Percentiles rank a stretch among this genome's conserved stretches.
phyloP scores from a whole-genome alignment of 1,284 basidiomycete genomes.

The Erythrobasidium hasegawianum region DNA sequence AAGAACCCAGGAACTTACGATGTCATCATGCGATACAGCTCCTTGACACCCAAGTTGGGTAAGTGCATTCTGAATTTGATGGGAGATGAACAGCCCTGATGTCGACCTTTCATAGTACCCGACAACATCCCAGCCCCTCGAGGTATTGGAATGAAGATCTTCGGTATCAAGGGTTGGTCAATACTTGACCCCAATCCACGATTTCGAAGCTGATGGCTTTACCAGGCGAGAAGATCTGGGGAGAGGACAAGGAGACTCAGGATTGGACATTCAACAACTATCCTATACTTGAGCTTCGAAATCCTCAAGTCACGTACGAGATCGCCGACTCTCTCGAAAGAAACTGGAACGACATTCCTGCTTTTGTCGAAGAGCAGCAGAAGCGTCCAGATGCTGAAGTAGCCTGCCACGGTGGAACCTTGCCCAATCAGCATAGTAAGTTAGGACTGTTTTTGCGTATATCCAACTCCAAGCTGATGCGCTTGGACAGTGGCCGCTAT shows the following conservation, averaged over 20 bases:
- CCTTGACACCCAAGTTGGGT: constrained; percentile 41
- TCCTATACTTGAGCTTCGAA: constrained; percentile 39
- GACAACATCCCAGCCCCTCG: constrained; percentile 45
- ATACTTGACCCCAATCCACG: too few species aligned
- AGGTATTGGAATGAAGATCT: constrained; percentile 45
- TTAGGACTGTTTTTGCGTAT: background rate
- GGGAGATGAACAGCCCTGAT: background rate
- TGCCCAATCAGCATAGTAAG: constrained; percentile 39
- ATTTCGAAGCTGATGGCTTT: background rate
- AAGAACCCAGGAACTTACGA: constrained; percentile 39
- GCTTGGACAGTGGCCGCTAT: constrained; percentile 36
- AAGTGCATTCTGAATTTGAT: background rate
- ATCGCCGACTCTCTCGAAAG: constrained; percentile 34
- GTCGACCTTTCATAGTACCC: constrained; percentile 37
- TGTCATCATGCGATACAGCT: constrained; percentile 41
- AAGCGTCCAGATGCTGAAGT: constrained; percentile 43
- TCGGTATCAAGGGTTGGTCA: constrained; percentile 40
- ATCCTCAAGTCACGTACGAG: constrained; percentile 34
- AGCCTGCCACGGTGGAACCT: constrained; percentile 41
- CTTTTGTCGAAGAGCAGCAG: constrained; percentile 38
- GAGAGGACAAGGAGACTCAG: constrained; percentile 43
- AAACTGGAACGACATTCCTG: constrained; percentile 34
- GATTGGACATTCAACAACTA: constrained; percentile 46
- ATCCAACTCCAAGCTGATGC: background rate
- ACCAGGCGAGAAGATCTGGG: constrained; percentile 34